Percentiles rank a stretch among this genome's conserved stretches.
phyloP scores from a whole-genome alignment of 73 alveolate species.

The Strombidium stylifer region DNA sequence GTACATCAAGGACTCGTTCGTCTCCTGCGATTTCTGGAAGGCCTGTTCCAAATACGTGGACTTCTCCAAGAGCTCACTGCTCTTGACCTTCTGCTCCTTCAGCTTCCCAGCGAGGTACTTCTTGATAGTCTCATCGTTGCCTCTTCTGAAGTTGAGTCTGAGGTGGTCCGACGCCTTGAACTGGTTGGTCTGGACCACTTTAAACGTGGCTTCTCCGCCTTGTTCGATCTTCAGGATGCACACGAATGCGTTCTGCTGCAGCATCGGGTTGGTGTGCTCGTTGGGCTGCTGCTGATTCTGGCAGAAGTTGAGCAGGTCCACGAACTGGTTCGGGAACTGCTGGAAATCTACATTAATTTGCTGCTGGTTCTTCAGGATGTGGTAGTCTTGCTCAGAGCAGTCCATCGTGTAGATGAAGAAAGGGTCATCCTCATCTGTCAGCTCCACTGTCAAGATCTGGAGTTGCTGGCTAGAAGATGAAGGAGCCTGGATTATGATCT shows the following conservation, averaged over 20 bases:
- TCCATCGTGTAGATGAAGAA: slow-evolving; percentile 60
- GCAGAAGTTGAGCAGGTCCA: slow-evolving; percentile 28
- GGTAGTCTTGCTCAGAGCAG: slow-evolving; percentile 56
- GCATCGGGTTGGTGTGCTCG: not conserved
- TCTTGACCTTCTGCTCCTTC: slow-evolving; percentile 9
- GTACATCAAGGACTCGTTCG: not conserved
- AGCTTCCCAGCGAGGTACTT: slow-evolving; percentile 39
- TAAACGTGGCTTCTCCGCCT: slow-evolving; percentile 26
- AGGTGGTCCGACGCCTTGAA: slow-evolving; percentile 21
- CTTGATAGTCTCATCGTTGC: slow-evolving; percentile 56
- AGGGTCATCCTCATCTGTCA: slow-evolving; percentile 63
- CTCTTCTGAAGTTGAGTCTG: slow-evolving; percentile 21
- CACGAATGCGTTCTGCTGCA: not conserved
- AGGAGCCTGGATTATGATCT: not conserved
- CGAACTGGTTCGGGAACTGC: slow-evolving; percentile 19
- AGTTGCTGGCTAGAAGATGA: not conserved
- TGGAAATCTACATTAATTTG: slow-evolving; percentile 44
- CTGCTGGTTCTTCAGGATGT: slow-evolving; percentile 41
- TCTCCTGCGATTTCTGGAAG: not conserved
- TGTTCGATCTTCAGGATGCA: slow-evolving; percentile 10
- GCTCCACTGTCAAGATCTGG: slow-evolving; percentile 38
- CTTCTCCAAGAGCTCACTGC: not conserved
- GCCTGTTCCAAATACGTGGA: not conserved
- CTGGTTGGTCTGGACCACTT: slow-evolving; percentile 33
- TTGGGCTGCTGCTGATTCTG: not conserved